Evolutionary conservation across 1,139 yeast genomes (phyloP), one percentile per base, ranked within the genome.

Genomic region (Suzukiozyma palmioleophila): DNA sequence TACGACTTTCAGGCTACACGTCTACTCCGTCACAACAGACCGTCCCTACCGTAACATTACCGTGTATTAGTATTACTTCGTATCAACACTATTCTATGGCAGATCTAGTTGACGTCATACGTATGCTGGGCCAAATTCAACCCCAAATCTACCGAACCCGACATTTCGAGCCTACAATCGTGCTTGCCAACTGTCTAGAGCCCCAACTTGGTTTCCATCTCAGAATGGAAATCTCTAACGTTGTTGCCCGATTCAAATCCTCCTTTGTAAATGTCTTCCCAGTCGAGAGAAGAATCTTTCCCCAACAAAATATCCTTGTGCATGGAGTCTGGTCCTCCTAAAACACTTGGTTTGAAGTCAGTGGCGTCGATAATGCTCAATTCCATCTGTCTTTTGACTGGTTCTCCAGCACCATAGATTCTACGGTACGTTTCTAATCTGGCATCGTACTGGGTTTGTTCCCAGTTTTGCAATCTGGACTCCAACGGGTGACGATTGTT

Each of bases 401-500:
- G 96, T 55, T 87, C 97, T 10, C 95, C 96, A 35, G 95, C 84
- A 24, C 98, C 98, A 60, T 84, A 89, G 21, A 87, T 66, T 48
- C 95, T 77, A 56, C 95, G 77, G 62, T 85, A 82, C 41, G 80
- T 79, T 57, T 89, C 95, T 69, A 89, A 57, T 53, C 81, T 79
- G 48, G 84, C 69, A 32, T 80, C 80, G 36, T 73, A 74, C 56
- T 87, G 92, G 8, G 85, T 82, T 41, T 73, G 71, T 24, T 89
- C 94, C 97, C 97, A 92, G 52, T 80, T 74, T 41, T 66, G 63
- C 33, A 92, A 63, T 51, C 96, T 77, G 10, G 75, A 54, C 57
- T 92, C 95, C 48, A 92, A 70, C 7, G 97, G 97, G 61, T 92
- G 98, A 59, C 87, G 81, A 53, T 82, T 81, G 59, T 87, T 88